Evolutionary conservation across 148 eudicot species (phyloP).

Genomic region (Cornus kousa): DNA sequence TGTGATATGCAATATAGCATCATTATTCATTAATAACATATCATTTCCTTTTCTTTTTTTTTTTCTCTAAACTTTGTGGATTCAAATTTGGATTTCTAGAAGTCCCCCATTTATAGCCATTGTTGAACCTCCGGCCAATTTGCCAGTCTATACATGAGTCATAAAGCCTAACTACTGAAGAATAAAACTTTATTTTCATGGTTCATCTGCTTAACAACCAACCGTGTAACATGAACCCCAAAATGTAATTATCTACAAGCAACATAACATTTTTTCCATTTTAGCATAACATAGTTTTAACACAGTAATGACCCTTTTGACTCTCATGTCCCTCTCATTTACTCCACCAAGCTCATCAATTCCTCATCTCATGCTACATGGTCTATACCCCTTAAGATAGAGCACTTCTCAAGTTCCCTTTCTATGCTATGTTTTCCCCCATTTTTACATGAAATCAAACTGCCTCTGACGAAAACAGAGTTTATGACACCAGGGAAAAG

Average conservation of each 20-base stretch:
- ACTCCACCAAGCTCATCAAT: slow-evolving; percentile 5
- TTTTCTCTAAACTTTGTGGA: too few species aligned
- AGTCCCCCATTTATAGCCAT: not conserved
- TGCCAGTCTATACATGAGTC: not conserved
- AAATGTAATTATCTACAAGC: not conserved
- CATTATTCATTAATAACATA: too few species aligned
- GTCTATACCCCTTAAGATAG: not conserved
- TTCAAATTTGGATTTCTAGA: not conserved
- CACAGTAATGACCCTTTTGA: not conserved
- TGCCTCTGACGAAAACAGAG: not conserved
- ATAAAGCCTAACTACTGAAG: not conserved
- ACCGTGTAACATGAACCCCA: not conserved
- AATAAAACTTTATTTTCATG: not conserved
- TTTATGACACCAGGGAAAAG: not conserved
- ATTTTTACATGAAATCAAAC: not conserved
- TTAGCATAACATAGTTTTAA: not conserved
- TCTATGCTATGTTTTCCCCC: too few species aligned
- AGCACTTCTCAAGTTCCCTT: not conserved
- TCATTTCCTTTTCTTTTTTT: too few species aligned
- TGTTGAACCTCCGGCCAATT: not conserved
- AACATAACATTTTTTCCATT: not conserved
- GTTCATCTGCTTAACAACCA: not conserved
- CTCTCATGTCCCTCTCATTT: not conserved
- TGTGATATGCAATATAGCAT: too few species aligned
- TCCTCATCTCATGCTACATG: not conserved